Evolutionary conservation across 805 yeast species (phyloP).

Genomic region (Millerozyma acaciae): DNA sequence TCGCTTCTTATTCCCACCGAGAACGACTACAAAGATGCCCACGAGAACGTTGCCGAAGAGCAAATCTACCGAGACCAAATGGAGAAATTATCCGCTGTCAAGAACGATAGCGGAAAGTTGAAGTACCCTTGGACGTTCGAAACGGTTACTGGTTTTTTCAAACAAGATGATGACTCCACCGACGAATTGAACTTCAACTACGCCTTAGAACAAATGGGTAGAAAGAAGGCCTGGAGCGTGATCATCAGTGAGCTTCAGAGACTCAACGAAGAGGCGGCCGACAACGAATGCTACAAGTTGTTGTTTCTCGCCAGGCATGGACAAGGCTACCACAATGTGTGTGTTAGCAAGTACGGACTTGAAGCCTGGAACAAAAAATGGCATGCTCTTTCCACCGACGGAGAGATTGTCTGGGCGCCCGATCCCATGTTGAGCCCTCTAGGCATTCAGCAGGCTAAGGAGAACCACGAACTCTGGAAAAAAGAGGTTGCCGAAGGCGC

Average conservation of each 20-base stretch:
- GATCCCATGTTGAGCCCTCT: conserved; percentile 56
- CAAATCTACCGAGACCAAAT: conserved; percentile 10
- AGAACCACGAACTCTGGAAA: conserved; percentile 42
- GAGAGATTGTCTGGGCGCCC: conserved; percentile 53
- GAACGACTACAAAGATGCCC: conserved; percentile 31
- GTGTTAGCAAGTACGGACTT: conserved; percentile 51
- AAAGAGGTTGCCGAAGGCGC: conserved; percentile 44
- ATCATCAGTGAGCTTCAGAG: conserved; percentile 26
- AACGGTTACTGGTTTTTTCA: conserved; percentile 48
- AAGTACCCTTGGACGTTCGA: conserved; percentile 46
- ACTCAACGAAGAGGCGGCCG: conserved; percentile 31
- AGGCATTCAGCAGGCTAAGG: conserved; percentile 55
- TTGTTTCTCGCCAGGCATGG: conserved; percentile 63
- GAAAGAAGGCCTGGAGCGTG: conserved; percentile 38
- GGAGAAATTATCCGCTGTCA: conserved; percentile 9
- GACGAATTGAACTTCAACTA: conserved; percentile 47
- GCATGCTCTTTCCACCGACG: conserved; percentile 51
- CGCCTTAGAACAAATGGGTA: conserved; percentile 42
- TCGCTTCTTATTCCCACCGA: conserved; percentile 28
- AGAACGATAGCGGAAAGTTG: conserved; percentile 17
- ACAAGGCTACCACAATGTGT: conserved; percentile 62
- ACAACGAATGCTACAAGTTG: conserved; percentile 44
- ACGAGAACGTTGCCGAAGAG: conserved; percentile 19
- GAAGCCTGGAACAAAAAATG: conserved; percentile 57
- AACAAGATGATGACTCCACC: conserved; percentile 42